Evolutionary conservation across 2,329 filamentous ascomycete genomes (phyloP), one percentile per base, ranked within the genome.

Genomic region (Apiospora kogelbergensis): DNA sequence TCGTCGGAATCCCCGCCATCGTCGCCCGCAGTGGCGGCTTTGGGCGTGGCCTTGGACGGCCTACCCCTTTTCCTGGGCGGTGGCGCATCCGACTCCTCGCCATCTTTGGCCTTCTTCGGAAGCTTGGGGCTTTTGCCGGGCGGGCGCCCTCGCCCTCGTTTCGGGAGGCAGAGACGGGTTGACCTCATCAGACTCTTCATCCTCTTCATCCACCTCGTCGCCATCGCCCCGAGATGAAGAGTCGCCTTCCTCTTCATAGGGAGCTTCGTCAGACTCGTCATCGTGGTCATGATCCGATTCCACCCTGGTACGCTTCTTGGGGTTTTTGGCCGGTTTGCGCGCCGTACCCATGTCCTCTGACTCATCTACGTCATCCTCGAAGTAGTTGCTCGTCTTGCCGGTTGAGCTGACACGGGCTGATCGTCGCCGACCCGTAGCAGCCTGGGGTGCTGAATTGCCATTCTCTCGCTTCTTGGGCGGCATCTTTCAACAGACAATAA

Each of bases 371-470:
- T 77, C 74, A 66, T 70, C 75, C 69, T 86, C 85, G 73, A 88
- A 88, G 74, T 88, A 88, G 22, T 77, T 78, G 78, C 85, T 88
- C 78, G 82, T 87, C 72, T 81, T 78, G 24, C 72, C 75, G 1
- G 81, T 79, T 33, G 81, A 81, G 74, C 78, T 82, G 45, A 84
- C 74, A 60, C 86, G 85, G 26, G 79, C 74, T 6, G 86, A 88
- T 66, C 83, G 67, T 67, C 68, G 79, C 75, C 26, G 74, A 20
- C 30, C 33, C 17, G 53, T 33, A 17, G 20, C 73, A 4, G 77
- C 70, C 17, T 76, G 78, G 7, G 76, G 69, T 1, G 77, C 76
- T 13, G 44, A 30, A 30, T 22, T 33, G 13, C 24, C 45, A 22
- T 53, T 30, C 11, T 37, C 42, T 60, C 33, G 30, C 45, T 30